Conservation (phyloP, 352 stramenopile species). For the Phytophthora fragariaefolia region DNA sequence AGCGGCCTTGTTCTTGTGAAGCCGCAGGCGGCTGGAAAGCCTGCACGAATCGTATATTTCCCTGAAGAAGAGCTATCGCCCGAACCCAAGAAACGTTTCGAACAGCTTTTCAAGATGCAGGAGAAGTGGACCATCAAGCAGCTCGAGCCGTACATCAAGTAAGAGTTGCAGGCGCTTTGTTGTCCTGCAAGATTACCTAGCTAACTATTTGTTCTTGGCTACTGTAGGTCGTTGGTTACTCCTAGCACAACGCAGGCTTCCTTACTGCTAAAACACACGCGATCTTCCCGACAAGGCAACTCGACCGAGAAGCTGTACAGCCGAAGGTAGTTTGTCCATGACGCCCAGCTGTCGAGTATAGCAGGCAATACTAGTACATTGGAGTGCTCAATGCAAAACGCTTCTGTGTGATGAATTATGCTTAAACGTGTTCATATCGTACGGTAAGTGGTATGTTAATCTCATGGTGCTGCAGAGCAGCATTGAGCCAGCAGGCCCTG, state of each 20-base stretch:
- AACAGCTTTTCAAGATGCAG: conserved; percentile 79
- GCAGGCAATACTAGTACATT: too few species aligned
- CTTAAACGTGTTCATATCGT: too few species aligned
- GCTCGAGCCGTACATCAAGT: conserved; percentile 86
- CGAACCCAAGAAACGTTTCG: conserved; percentile 79
- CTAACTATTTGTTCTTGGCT: neutral
- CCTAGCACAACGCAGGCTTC: conserved; percentile 74
- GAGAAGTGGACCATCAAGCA: conserved; percentile 87
- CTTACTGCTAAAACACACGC: conserved; percentile 82
- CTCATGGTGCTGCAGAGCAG: conserved; percentile 20
- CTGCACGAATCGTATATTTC: conserved; percentile 67
- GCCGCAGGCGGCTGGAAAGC: conserved; percentile 43
- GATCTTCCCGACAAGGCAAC: conserved; percentile 76
- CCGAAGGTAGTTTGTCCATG: conserved; percentile 44
- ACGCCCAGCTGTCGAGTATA: too few species aligned
- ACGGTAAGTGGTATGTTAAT: conserved; percentile 31
- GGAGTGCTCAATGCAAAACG: neutral
- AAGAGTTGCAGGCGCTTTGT: conserved; percentile 11
- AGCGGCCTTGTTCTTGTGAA: conserved; percentile 67
- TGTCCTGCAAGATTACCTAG: conserved; percentile 11
- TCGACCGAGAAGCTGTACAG: conserved; percentile 81
- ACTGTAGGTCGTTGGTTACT: conserved; percentile 62
- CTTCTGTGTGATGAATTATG: neutral
- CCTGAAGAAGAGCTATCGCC: conserved; percentile 66
- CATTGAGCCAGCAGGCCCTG: conserved; percentile 2